Base-by-base conservation (phyloP, 352 stramenopile genomes). In the Phytophthora tubulina region DNA sequence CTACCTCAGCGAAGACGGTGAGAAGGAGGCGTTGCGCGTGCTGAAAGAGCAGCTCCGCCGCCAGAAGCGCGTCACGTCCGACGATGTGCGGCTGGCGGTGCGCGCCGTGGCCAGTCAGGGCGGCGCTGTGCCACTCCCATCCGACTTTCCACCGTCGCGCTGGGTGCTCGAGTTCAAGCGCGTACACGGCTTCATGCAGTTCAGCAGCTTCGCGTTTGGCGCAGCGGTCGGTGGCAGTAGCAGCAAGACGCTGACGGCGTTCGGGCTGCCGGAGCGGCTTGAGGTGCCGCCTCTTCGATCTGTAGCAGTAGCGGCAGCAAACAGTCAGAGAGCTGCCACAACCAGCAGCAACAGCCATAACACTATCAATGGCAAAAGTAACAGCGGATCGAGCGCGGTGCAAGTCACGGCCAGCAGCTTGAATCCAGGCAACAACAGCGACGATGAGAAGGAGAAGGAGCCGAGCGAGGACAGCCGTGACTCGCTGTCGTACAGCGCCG, bases 151-250 rank as follows among this genome's bases (percentile, higher is more conserved):
- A 0, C 73, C 78, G 39, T 80, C 63, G 9, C 70, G 68, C 41
- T 90, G 82, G 82, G 75, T 90, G 67, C 59, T 74, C 27, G 61
- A 75, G 39, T 90, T 90, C 53, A 83, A 84, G 68, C 82, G 78
- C n/a, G 54, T 62, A 27, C 70, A 88, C 56, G 80, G 80, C 58
- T 85, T 90, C 51, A 30, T 73, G 50, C 15, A 84, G 42, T 39
- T 79, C 67, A 60, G 79, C 64, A 72, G 57, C 60, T 72, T 80
- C 55, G 30, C 36, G 38, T 70, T 70, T 31, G 39, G 63, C 4
- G 36, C 46, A 3, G 52, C 33, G 17, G 44, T 11, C 32, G 42
- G 42, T n/a, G 13, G 14, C 32, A 14, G 21, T 7, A 42, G 36
- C 4, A 35, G 10, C 46, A 27, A 27, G 32, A 4, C 41, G 54